Conservation (phyloP, 495 filamentous ascomycete genomes). For the Annulohypoxylon moriforme region DNA sequence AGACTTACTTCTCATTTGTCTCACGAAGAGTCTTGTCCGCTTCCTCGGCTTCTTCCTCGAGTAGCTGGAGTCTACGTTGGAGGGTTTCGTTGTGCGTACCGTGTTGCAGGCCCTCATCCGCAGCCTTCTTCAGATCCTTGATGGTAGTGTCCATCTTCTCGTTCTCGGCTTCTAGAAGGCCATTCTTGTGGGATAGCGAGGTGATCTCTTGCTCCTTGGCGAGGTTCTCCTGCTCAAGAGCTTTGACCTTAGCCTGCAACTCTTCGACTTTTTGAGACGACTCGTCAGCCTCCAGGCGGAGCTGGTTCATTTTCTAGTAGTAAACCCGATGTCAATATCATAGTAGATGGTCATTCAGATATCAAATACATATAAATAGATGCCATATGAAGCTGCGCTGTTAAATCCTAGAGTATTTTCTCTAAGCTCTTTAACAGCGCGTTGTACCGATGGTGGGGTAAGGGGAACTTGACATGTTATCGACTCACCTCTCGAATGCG, state of each 20-base stretch:
- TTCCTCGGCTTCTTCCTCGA: constrained; percentile 97
- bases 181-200: constrained; percentile 91
- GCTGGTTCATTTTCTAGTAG: constrained; percentile 85
- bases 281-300: constrained; percentile 93
- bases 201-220: constrained; percentile 97
- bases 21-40: constrained; percentile 94
- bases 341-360: constrained; percentile 22
- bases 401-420: neutral
- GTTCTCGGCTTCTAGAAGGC: constrained; percentile 85
- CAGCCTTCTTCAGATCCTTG: constrained; percentile 81
- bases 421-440: constrained; percentile 19
- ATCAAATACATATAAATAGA: constrained; percentile 27
- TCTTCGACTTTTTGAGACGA: constrained; percentile 82
- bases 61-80: constrained; percentile 89
- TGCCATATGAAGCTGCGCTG: neutral
- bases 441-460: constrained; percentile 57
- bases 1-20: constrained; percentile 94
- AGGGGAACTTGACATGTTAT: constrained; percentile 46
- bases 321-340: constrained; percentile 39
- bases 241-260: constrained; percentile 85
- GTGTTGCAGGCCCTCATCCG: constrained; percentile 77
- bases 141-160: constrained; percentile 85
- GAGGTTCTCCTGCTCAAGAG: constrained; percentile 92
- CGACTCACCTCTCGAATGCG: constrained; percentile 83
- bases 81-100: constrained; percentile 88